Evolutionary conservation across 176 grass and related monocot species (phyloP).

Genomic region (Typha latifolia): DNA sequence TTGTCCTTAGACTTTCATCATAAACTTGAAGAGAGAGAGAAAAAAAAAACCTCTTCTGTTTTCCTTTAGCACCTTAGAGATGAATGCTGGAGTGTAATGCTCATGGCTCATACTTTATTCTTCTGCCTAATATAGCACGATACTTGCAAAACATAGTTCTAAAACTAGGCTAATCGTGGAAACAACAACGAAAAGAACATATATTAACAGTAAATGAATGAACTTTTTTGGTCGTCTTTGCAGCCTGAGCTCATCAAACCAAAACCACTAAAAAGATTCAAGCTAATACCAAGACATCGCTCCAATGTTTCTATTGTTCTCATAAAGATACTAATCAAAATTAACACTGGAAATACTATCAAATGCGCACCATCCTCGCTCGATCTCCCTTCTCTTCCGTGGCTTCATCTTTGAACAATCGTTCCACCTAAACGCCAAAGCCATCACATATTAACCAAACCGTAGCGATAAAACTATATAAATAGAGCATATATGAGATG

Average conservation of each 20-base stretch:
- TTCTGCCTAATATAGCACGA: too few species aligned
- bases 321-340: neutral
- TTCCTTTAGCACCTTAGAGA: neutral
- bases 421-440: neutral
- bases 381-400: constrained; percentile 29
- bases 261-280: neutral
- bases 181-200: neutral
- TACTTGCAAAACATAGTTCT: neutral
- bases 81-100: too few species aligned
- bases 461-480: neutral
- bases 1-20: too few species aligned
- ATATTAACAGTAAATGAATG: neutral
- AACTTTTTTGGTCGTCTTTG: neutral
- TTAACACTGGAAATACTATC: neutral
- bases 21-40: too few species aligned
- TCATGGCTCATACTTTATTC: too few species aligned
- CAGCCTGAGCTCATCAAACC: neutral
- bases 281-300: neutral
- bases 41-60: neutral
- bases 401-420: constrained; percentile 25
- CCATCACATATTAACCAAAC: neutral
- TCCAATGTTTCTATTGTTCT: neutral
- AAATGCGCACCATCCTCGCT: constrained; percentile 18
- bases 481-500: neutral
- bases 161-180: neutral